phyloP scores from a whole-genome alignment of 495 filamentous ascomycete species.

The Lasiosphaeris hirsuta region DNA sequence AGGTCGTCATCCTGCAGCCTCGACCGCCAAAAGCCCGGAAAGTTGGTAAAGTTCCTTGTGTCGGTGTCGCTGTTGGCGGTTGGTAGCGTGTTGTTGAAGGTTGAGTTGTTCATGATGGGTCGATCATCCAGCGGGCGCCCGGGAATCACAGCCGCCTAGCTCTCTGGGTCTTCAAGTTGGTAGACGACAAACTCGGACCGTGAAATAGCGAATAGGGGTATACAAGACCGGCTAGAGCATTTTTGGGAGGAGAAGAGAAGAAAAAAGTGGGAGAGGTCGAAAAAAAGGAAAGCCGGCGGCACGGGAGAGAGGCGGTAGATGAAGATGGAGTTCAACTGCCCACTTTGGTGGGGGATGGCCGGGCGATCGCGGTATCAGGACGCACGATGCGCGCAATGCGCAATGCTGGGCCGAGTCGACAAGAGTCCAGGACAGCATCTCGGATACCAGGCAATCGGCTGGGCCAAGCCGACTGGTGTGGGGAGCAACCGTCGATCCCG shows the following conservation, averaged over 20 bases:
- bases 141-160: no score
- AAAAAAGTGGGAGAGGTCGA: no score
- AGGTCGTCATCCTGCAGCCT: slow-evolving; percentile 12
- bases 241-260: no score
- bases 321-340: not conserved
- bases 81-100: not conserved
- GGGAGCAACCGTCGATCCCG: not conserved
- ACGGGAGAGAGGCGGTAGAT: not conserved
- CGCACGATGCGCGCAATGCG: slow-evolving; percentile 5
- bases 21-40: not conserved
- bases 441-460: no score
- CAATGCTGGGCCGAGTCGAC: not conserved
- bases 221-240: no score
- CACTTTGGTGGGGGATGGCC: not conserved
- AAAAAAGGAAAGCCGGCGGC: not conserved
- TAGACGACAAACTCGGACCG: no score
- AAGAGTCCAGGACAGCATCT: no score
- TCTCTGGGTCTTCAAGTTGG: no score
- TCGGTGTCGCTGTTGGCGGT: not conserved
- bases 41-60: not conserved
- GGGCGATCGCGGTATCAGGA: slow-evolving; percentile 10
- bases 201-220: not conserved
- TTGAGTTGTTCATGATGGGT: not conserved
- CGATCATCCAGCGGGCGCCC: no score
- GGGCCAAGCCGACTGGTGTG: no score